Conservation (phyloP, 345 rosid genomes). For the Bretschneidera sinensis region DNA sequence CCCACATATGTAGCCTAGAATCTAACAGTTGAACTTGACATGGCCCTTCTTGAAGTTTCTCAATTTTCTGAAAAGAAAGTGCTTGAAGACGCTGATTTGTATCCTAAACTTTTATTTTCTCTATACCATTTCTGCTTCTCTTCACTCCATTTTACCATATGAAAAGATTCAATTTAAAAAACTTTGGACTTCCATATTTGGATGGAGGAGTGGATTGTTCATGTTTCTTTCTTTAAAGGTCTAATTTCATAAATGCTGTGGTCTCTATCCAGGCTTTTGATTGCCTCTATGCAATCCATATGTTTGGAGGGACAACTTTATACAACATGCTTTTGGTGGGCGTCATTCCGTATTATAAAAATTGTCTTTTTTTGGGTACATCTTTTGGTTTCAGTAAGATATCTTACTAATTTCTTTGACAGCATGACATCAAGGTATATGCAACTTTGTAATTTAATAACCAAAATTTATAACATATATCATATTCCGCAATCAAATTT, state of each 20-base stretch:
- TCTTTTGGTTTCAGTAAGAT: too few species aligned
- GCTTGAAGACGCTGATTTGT: constrained; percentile 22
- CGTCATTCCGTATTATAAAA: too few species aligned
- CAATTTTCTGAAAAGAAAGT: constrained; percentile 49
- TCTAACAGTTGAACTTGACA: neutral
- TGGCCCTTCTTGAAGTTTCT: neutral
- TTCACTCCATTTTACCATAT: constrained; percentile 15
- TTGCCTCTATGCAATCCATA: constrained; percentile 79
- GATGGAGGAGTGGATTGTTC: constrained; percentile 6
- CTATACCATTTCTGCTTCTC: neutral
- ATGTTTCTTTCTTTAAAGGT: constrained; percentile 7
- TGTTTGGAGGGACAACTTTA: constrained; percentile 78
- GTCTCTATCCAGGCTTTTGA: constrained; percentile 50
- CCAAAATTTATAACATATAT: too few species aligned
- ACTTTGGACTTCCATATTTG: neutral
- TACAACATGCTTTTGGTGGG: constrained; percentile 84
- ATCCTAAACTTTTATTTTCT: neutral
- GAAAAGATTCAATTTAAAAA: constrained; percentile 8
- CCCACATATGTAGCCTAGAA: neutral
- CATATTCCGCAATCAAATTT: too few species aligned
- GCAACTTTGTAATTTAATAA: too few species aligned
- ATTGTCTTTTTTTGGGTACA: too few species aligned
- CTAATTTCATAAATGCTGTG: constrained; percentile 2
- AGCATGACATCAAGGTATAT: too few species aligned
- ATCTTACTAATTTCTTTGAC: too few species aligned